Base-by-base conservation (phyloP, 371 early-diverging fungal species). In the Parasitella parasitica region DNA sequence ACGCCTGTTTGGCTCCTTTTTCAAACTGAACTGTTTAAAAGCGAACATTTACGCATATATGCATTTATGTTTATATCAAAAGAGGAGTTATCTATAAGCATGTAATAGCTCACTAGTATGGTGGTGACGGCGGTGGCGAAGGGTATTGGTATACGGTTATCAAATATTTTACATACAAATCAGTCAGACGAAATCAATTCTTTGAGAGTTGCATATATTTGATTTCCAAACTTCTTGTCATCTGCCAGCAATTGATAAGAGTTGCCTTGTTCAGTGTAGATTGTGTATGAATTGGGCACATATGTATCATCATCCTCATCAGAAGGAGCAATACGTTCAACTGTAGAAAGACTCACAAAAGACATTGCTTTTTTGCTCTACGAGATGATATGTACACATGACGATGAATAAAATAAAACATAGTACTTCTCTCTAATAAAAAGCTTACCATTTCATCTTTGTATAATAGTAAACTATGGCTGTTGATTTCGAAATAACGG, bases 401-500 rank as follows among this genome's bases (percentile, higher is more conserved):
- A n/a, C n/a, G n/a, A n/a, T n/a, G n/a, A n/a, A n/a, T n/a, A n/a
- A n/a, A n/a, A n/a, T n/a, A n/a, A n/a, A n/a, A n/a, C n/a, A n/a
- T n/a, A n/a, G n/a, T n/a, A n/a, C n/a, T n/a, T n/a, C n/a, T n/a
- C n/a, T n/a, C n/a, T n/a, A n/a, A n/a, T n/a, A 49, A 0, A 2
- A 8, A 28, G 30, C 46, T 61, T 69, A 63, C 76, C 49, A 61
- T 41, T 46, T 81, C 80, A 49, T 84, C 84, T 32, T 77, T 64
- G 61, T 75, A 85, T 18, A 82, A 63, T 24, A 66, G 65, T 2
- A 82, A 24, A 0, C 46, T 57, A 20, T 75, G 71, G 2, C 20
- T 50, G 16, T 67, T 66, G 60, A 85, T 67, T 24, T 71, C 70
- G 64, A 79, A 83, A 64, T 76, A 81, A 36, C 83, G 70, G 24